Base-by-base conservation (phyloP, 2,329 filamentous ascomycete genomes). In the Elsinoe ampelina region DNA sequence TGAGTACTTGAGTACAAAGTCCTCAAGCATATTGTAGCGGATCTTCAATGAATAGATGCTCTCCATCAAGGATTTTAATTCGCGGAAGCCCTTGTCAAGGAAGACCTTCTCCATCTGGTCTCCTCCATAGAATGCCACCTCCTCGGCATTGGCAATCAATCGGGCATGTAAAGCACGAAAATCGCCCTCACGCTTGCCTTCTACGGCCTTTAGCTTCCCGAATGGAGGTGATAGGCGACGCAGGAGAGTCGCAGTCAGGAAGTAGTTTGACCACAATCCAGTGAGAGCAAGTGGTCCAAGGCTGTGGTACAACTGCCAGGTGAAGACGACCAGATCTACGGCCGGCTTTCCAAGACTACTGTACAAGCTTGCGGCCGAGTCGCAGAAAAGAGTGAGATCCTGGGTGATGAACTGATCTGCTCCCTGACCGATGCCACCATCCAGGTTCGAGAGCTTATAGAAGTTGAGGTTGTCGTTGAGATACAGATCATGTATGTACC, bases 401-500 rank as follows among this genome's bases (percentile, higher is more conserved):
- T 97, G 92, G 0, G 93, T 97, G 67, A 98, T 97, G 71, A 91
- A 97, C 66, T 98, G 93, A 66, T 98, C 93, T 8, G 91, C 89
- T 12, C 89, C 86, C 67, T 95, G 88, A 0, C 90, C 92, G 38
- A 97, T 84, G 0, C 92, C 92, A 10, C 93, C 93, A 63, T 98
- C 93, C 42, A 96, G 73, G 65, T 97, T 97, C 20, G 87, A 82
- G 57, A 98, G 76, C 70, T 95, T 97, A 73, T 97, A 98, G 71
- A 95, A 98, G 67, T 95, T 95, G 61, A 95, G 81, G 63, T 93
- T 90, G 57, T 95, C 87, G 69, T 95, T 95, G 13, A 98, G 80
- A 66, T 98, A 98, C 7, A 98, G 75, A 66, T 98, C 93, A 71
- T 98, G 93, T 55, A 98, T 95, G 70, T 98, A 98, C 63, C 93